Percentiles rank a stretch among this genome's conserved stretches.
phyloP scores from a whole-genome alignment of 352 stramenopile genomes.

The Thalassiosira livingstoniorum region DNA sequence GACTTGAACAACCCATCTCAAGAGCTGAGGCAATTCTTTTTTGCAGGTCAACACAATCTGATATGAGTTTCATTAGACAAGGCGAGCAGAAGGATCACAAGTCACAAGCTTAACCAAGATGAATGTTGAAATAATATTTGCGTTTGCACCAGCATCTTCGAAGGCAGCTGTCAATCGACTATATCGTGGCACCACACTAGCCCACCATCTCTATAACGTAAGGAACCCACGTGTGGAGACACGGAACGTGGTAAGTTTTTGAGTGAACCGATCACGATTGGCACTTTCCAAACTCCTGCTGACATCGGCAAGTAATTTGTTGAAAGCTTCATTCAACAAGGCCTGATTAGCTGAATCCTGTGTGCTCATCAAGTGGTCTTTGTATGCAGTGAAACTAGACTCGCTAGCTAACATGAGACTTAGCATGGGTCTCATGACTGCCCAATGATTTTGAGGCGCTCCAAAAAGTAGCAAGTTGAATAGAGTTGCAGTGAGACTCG shows the following conservation, averaged over 20 bases:
- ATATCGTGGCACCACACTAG: no score
- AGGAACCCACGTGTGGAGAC: slow-evolving; percentile 94
- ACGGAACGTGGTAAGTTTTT: slow-evolving; percentile 96
- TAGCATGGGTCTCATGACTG: slow-evolving; percentile 96
- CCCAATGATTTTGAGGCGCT: slow-evolving; percentile 96
- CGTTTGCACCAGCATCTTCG: no score
- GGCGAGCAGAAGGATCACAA: no score
- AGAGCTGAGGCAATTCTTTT: no score
- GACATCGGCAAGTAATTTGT: slow-evolving; percentile 95
- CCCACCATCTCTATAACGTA: slow-evolving; percentile 84
- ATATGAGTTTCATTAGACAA: no score
- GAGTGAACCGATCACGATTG: slow-evolving; percentile 98
- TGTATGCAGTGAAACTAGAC: slow-evolving; percentile 90
- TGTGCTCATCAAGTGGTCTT: slow-evolving; percentile 93
- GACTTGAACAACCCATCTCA: no score
- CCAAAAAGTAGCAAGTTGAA: slow-evolving; percentile 98
- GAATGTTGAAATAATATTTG: no score
- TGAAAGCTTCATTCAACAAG: slow-evolving; percentile 95
- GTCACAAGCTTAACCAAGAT: no score
- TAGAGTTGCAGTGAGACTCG: slow-evolving; percentile 90
- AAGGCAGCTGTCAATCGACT: no score
- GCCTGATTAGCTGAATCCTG: slow-evolving; percentile 94
- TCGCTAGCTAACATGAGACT: slow-evolving; percentile 96
- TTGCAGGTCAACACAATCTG: no score
- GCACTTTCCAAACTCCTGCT: slow-evolving; percentile 94